These are phyloP conservation scores for Chlorella sp. DNA, from an alignment of 139 green algal species.

Conservation along the genomic window DNA sequence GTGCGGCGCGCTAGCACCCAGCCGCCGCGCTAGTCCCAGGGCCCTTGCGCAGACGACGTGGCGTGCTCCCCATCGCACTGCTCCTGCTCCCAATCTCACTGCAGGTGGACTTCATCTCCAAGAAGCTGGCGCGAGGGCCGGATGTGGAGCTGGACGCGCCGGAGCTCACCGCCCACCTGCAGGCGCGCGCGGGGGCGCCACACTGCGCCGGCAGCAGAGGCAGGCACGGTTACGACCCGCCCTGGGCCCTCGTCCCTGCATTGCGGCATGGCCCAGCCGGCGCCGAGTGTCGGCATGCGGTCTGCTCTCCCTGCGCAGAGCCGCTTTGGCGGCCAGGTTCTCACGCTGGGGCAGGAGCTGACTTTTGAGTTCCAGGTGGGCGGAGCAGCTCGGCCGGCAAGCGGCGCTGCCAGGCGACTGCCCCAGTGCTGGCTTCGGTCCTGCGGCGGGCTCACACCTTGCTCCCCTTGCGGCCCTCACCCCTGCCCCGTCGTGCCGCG, in stretches of 20 bases:
- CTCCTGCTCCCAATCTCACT: too few species aligned
- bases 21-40: too few species aligned
- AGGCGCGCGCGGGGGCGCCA: too few species aligned
- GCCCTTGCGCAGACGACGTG: too few species aligned
- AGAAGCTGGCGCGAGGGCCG: conserved; percentile 39
- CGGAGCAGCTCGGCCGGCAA: background rate
- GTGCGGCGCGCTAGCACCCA: too few species aligned
- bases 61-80: too few species aligned
- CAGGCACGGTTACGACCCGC: too few species aligned
- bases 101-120: conserved; percentile 51
- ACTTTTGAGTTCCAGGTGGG: conserved; percentile 83
- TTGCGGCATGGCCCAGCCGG: too few species aligned
- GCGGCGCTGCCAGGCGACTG: background rate
- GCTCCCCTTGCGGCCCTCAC: background rate
- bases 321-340: conserved; percentile 74
- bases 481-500: background rate
- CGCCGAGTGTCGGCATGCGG: too few species aligned
- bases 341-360: conserved; percentile 77
- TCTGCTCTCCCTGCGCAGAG: too few species aligned
- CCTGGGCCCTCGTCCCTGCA: too few species aligned
- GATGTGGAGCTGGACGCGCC: conserved; percentile 65
- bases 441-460: background rate
- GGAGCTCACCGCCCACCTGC: conserved; percentile 63
- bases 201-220: too few species aligned
- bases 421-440: background rate